Evolutionary conservation across 768 basidiomycete genomes (phyloP).

Genomic region (Crepidotus variabilis): DNA sequence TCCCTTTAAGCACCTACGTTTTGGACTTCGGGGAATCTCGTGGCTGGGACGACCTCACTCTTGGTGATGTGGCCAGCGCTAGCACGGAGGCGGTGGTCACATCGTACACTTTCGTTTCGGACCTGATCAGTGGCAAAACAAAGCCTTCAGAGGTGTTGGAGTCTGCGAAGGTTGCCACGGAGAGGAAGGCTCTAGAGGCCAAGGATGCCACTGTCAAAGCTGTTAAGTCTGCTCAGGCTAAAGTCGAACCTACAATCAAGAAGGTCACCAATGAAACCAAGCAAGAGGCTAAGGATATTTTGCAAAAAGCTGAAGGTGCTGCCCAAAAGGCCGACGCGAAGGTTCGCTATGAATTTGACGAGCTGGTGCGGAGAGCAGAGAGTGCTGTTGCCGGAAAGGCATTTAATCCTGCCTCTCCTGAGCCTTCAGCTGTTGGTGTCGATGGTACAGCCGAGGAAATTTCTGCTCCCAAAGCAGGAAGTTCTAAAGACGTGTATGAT

Average conservation of each 20-base stretch:
- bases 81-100: constrained; percentile 45
- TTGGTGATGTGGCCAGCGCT: constrained; percentile 52
- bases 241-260: constrained; percentile 37
- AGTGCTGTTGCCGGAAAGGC: constrained; percentile 55
- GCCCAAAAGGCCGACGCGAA: constrained; percentile 40
- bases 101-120: constrained; percentile 48
- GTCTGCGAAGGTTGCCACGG: constrained; percentile 23
- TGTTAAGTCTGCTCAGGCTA: constrained; percentile 40
- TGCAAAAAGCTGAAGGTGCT: constrained; percentile 16
- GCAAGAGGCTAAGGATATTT: constrained; percentile 12
- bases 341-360: constrained; percentile 61
- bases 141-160: constrained; percentile 29
- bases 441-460: constrained; percentile 19
- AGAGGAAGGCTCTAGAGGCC: constrained; percentile 35
- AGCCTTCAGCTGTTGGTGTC: constrained; percentile 20
- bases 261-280: constrained; percentile 46
- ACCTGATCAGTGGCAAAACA: constrained; percentile 43
- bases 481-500: constrained; percentile 44
- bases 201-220: constrained; percentile 36
- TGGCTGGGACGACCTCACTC: constrained; percentile 75
- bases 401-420: constrained; percentile 20
- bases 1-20: constrained; percentile 75
- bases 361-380: constrained; percentile 71
- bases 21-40: constrained; percentile 79
- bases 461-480: constrained; percentile 11